Evolutionary conservation across 2,329 filamentous ascomycete species (phyloP).

Genomic region (Apiospora malaysiana): DNA sequence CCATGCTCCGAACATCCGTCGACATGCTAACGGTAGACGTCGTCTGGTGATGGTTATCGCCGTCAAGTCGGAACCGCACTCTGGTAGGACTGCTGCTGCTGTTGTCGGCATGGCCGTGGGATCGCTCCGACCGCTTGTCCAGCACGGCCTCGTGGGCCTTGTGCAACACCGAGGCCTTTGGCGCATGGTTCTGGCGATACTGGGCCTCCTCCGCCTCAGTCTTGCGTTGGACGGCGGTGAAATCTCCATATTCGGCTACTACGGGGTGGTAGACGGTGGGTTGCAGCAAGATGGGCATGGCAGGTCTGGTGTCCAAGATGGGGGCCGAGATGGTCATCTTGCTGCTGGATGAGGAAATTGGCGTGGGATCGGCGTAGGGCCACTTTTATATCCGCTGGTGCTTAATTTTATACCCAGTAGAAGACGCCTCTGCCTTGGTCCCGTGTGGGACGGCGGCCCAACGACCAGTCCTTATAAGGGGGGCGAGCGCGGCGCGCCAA

Average conservation of each 20-base stretch:
- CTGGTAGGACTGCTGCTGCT: neutral
- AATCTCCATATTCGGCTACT: slow-evolving; percentile 34
- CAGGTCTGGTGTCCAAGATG: slow-evolving; percentile 53
- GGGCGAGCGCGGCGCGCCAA: slow-evolving; percentile 84
- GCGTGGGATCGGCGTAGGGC: too few species aligned
- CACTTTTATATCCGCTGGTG: too few species aligned
- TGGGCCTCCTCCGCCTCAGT: slow-evolving; percentile 62
- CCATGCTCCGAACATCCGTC: too few species aligned
- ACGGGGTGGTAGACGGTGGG: slow-evolving; percentile 62
- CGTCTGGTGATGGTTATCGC: too few species aligned
- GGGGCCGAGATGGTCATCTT: slow-evolving; percentile 51
- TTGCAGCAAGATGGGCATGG: slow-evolving; percentile 57
- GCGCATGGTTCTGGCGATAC: slow-evolving; percentile 51
- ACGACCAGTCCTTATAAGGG: slow-evolving; percentile 59
- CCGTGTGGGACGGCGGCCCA: too few species aligned
- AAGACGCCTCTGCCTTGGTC: slow-evolving; percentile 31
- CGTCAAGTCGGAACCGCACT: too few species aligned
- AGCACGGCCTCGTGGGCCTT: slow-evolving; percentile 67
- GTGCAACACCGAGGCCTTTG: slow-evolving; percentile 60
- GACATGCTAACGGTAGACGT: too few species aligned
- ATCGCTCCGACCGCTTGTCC: slow-evolving; percentile 60
- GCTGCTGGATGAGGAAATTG: neutral
- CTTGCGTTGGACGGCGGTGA: slow-evolving; percentile 64
- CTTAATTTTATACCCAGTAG: too few species aligned
- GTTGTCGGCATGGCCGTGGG: slow-evolving; percentile 34